Conservation (phyloP, 305 asterid genomes). For the Plantago coronopus region DNA sequence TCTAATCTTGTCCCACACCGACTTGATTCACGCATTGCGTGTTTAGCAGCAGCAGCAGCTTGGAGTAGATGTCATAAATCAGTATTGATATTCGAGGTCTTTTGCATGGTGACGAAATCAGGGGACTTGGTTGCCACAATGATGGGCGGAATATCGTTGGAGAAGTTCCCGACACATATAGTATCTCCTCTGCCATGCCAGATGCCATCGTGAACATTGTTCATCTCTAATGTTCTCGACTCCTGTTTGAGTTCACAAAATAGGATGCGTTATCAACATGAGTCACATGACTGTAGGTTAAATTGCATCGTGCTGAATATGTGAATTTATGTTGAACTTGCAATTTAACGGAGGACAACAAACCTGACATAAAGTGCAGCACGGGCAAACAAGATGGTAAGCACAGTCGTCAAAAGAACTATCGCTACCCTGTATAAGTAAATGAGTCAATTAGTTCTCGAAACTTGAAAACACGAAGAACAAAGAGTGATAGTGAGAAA, state of each 20-base stretch:
- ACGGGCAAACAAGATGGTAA: constrained; percentile 83
- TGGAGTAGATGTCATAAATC: constrained; percentile 21
- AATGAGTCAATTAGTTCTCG: constrained; percentile 15
- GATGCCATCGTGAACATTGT: constrained; percentile 85
- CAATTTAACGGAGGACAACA: constrained; percentile 15
- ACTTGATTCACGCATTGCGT: not conserved
- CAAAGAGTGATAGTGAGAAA: not conserved
- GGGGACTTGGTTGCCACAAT: constrained; percentile 48
- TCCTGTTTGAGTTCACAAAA: constrained; percentile 49
- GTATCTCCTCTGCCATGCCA: constrained; percentile 99
- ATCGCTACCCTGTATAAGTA: constrained; percentile 59
- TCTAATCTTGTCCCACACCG: too few species aligned
- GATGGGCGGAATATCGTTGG: constrained; percentile 42
- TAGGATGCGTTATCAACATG: not conserved
- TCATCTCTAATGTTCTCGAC: constrained; percentile 91
- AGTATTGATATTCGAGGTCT: constrained; percentile 21
- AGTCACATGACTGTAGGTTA: not conserved
- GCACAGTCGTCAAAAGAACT: constrained; percentile 64
- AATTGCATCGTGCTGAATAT: not conserved
- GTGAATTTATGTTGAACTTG: too few species aligned
- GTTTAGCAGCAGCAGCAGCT: constrained; percentile 5
- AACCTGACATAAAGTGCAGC: constrained; percentile 85
- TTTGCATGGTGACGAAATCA: constrained; percentile 36
- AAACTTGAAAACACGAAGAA: constrained; percentile 1
- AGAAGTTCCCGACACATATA: constrained; percentile 63